These are phyloP conservation scores for Bruguiera parviflora DNA, from an alignment of 345 rosid species.

Conservation along the genomic window DNA sequence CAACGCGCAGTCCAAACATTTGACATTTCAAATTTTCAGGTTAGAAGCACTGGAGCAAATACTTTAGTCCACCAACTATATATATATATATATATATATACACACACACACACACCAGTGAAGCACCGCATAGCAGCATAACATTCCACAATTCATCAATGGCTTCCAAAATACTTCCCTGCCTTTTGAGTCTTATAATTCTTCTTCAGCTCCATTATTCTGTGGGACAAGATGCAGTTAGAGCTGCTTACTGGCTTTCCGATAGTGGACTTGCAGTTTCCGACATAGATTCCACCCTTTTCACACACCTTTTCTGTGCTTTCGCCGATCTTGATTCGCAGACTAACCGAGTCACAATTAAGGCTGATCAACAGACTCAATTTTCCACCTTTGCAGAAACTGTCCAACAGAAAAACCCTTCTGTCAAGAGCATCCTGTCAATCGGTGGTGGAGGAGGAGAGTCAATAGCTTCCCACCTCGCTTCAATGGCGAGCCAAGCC, in stretches of 20 bases:
- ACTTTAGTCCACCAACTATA: not conserved
- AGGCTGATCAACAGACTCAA: constrained; percentile 34
- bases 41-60: not conserved
- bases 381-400: constrained; percentile 55
- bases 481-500: constrained; percentile 50
- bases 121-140: not conserved
- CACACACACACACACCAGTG: not conserved
- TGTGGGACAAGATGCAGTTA: constrained; percentile 36
- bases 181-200: constrained; percentile 5
- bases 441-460: constrained; percentile 46
- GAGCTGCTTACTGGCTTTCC: constrained; percentile 53
- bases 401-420: constrained; percentile 47
- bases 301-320: constrained; percentile 62
- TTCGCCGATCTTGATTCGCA: constrained; percentile 45
- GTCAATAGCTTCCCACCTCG: constrained; percentile 19
- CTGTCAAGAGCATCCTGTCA: constrained; percentile 48
- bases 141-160: constrained; percentile 2
- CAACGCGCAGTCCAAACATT: too few species aligned
- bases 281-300: constrained; percentile 44
- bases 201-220: constrained; percentile 22
- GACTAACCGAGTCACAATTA: constrained; percentile 38
- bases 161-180: constrained; percentile 16
- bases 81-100: not conserved
- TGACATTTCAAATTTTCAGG: too few species aligned
- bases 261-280: constrained; percentile 30